These are phyloP conservation scores for Murraya paniculata DNA, from an alignment of 345 rosid genomes.

Conservation along the genomic window DNA sequence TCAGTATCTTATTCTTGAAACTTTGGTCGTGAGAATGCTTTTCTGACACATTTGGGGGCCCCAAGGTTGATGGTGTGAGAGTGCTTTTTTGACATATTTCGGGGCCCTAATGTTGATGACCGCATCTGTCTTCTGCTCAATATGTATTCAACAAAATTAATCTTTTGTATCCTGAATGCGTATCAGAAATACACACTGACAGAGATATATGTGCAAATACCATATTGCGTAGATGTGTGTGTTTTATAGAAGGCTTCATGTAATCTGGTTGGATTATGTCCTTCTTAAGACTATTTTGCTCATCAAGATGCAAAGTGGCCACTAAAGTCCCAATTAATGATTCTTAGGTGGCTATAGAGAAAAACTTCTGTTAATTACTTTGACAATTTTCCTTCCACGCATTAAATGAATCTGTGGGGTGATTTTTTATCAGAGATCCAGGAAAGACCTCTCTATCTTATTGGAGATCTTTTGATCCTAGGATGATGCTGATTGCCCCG, in stretches of 20 bases:
- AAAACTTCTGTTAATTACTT: not conserved
- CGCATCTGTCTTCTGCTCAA: not conserved
- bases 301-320: not conserved
- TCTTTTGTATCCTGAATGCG: not conserved
- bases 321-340: not conserved
- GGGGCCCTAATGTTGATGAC: not conserved
- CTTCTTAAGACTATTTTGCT: not conserved
- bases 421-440: not conserved
- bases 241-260: not conserved
- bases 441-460: not conserved
- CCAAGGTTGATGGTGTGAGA: not conserved
- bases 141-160: not conserved
- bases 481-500: not conserved
- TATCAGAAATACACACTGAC: not conserved
- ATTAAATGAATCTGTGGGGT: not conserved
- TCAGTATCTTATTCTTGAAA: not conserved
- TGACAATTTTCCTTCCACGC: not conserved
- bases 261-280: not conserved
- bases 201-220: not conserved
- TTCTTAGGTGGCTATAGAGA: not conserved
- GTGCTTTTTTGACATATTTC: not conserved
- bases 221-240: not conserved
- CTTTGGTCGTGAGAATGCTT: slow-evolving; percentile 1
- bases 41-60: not conserved
- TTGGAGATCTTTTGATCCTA: not conserved